Conservation (phyloP, 73 alveolate genomes). For the Paramecium pentaurelia region DNA sequence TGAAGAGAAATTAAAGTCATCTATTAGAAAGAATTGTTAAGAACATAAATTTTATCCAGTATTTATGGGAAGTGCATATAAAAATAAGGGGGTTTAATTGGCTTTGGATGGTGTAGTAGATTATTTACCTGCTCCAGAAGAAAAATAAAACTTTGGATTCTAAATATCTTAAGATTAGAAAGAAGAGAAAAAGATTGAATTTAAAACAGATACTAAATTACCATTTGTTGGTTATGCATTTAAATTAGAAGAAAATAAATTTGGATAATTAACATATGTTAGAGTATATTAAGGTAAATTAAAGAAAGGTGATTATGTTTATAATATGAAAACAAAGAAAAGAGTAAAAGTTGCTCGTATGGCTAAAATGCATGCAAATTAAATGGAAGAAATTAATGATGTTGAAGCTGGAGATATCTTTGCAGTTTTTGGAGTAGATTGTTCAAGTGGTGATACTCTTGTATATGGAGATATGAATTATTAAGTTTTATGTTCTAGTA, state of each 20-base stretch:
- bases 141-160: slow-evolving; percentile 72
- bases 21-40: slow-evolving; percentile 78
- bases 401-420: slow-evolving; percentile 95
- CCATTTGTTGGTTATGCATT: slow-evolving; percentile 91
- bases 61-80: slow-evolving; percentile 95
- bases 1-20: slow-evolving; percentile 63
- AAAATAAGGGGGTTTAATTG: slow-evolving; percentile 80
- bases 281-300: slow-evolving; percentile 89
- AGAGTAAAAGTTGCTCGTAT: slow-evolving; percentile 77
- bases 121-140: slow-evolving; percentile 84
- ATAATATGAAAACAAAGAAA: slow-evolving; percentile 76
- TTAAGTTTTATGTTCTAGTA: slow-evolving; percentile 68
- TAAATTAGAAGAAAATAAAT: slow-evolving; percentile 85
- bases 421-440: slow-evolving; percentile 94
- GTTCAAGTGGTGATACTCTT: slow-evolving; percentile 93
- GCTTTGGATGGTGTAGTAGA: slow-evolving; percentile 87
- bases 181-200: slow-evolving; percentile 67
- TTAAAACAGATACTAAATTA: slow-evolving; percentile 74
- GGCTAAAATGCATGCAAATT: slow-evolving; percentile 95
- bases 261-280: slow-evolving; percentile 74
- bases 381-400: slow-evolving; percentile 88
- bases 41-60: slow-evolving; percentile 85
- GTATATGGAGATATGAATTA: slow-evolving; percentile 54
- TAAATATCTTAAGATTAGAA: slow-evolving; percentile 55
- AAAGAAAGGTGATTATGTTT: slow-evolving; percentile 78